Percentiles rank a stretch among this genome's conserved stretches.
Conservation (phyloP, 1,284 basidiomycete species). For the Cutaneotrichosporon arboriforme region DNA sequence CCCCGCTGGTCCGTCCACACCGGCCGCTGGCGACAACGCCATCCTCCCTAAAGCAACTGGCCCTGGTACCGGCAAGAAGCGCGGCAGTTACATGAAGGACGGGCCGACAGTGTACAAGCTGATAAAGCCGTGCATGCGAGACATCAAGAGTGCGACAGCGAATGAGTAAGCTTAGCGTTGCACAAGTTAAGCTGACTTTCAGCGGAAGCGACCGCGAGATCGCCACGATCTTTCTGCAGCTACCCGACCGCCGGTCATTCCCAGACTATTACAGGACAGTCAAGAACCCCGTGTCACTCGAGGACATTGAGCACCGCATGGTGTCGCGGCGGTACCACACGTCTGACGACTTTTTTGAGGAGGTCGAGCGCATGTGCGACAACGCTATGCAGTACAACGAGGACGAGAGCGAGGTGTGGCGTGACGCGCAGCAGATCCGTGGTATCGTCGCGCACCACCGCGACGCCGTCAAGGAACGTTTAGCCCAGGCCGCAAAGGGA, state of each 20-base stretch:
- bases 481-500: conserved; percentile 6
- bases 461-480: conserved; percentile 13
- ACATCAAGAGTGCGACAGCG: conserved; percentile 35
- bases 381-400: conserved; percentile 89
- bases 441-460: conserved; percentile 12
- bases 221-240: conserved; percentile 65
- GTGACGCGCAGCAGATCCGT: conserved; percentile 64
- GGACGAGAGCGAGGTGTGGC: conserved; percentile 76
- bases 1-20: conserved; percentile 15
- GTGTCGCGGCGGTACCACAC: conserved; percentile 60
- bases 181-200: conserved; percentile 1
- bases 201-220: conserved; percentile 59
- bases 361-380: conserved; percentile 78
- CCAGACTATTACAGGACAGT: conserved; percentile 91
- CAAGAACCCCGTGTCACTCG: conserved; percentile 74
- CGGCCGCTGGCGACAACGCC: conserved; percentile 1
- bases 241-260: conserved; percentile 70
- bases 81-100: conserved; percentile 40
- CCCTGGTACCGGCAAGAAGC: conserved; percentile 22
- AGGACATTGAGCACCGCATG: conserved; percentile 74
- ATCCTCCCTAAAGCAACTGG: conserved; percentile 7
- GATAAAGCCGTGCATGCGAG: conserved; percentile 41
- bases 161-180: conserved; percentile 30
- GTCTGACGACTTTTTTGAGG: conserved; percentile 66
- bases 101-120: conserved; percentile 44